Evolutionary conservation across 129 eudicot species (phyloP).

Genomic region (Deinandra increscens): DNA sequence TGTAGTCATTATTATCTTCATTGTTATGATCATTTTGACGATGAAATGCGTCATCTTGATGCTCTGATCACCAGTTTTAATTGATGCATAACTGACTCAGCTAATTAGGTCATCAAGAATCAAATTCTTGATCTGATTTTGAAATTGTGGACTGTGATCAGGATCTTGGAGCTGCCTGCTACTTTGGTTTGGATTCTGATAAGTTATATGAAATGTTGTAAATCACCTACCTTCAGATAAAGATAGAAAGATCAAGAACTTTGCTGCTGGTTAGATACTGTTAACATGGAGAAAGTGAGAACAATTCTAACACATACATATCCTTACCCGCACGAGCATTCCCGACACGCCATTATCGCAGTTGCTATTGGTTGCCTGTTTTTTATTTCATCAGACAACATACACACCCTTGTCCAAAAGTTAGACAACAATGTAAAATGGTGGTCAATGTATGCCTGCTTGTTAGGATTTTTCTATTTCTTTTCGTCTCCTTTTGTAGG

Average conservation of each 20-base stretch:
- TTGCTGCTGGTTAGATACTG: slow-evolving; percentile 70
- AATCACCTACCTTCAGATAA: background rate
- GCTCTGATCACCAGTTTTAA: slow-evolving; percentile 6
- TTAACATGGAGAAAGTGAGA: slow-evolving; percentile 83
- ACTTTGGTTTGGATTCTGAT: slow-evolving; percentile 16
- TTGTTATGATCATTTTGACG: slow-evolving; percentile 1
- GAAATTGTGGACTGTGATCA: slow-evolving; percentile 19
- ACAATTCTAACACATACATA: slow-evolving; percentile 79
- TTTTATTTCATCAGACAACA: slow-evolving; percentile 94
- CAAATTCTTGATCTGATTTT: slow-evolving; percentile 1
- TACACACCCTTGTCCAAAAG: slow-evolving; percentile 87
- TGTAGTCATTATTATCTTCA: background rate
- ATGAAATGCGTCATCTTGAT: slow-evolving; percentile 2
- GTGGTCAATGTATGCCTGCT: slow-evolving; percentile 98
- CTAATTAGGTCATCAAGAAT: slow-evolving; percentile 9
- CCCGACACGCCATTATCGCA: slow-evolving; percentile 87
- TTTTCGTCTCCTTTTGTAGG: slow-evolving; percentile 97
- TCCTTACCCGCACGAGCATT: slow-evolving; percentile 97
- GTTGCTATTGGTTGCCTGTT: slow-evolving; percentile 88
- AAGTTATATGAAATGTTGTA: slow-evolving; percentile 8
- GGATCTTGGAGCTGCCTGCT: slow-evolving; percentile 35
- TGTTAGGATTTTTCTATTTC: slow-evolving; percentile 95
- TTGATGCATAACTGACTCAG: background rate
- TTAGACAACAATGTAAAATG: slow-evolving; percentile 88
- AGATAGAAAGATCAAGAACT: slow-evolving; percentile 23